Evolutionary conservation across 768 basidiomycete species (phyloP).

Genomic region (Antrodiella citrinella): DNA sequence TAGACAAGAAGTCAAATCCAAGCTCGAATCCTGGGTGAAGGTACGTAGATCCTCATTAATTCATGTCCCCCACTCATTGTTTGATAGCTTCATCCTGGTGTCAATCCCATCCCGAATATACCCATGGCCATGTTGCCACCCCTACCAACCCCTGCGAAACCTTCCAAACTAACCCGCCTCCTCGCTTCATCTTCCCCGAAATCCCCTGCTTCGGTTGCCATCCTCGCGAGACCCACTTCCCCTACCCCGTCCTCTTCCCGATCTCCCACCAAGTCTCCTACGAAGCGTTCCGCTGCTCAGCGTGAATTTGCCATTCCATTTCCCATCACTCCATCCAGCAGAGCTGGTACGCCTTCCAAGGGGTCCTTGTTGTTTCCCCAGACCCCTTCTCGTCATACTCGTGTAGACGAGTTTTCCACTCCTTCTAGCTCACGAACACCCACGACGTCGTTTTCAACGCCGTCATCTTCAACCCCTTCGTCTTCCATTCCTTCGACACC

Average conservation of each 20-base stretch:
- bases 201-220: slow-evolving; percentile 22
- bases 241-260: slow-evolving; percentile 24
- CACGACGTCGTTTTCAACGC: slow-evolving; percentile 21
- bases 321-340: slow-evolving; percentile 32
- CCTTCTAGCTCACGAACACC: neutral
- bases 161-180: slow-evolving; percentile 61
- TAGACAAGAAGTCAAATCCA: slow-evolving; percentile 46
- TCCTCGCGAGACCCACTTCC: slow-evolving; percentile 24
- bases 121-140: slow-evolving; percentile 62
- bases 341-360: slow-evolving; percentile 37
- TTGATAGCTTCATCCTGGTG: slow-evolving; percentile 43
- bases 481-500: slow-evolving; percentile 54
- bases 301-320: slow-evolving; percentile 43
- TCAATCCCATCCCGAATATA: slow-evolving; percentile 40
- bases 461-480: slow-evolving; percentile 30
- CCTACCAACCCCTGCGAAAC: slow-evolving; percentile 42
- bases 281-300: slow-evolving; percentile 27
- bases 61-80: slow-evolving; percentile 5
- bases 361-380: slow-evolving; percentile 47
- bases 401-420: slow-evolving; percentile 14
- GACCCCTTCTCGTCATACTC: slow-evolving; percentile 51
- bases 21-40: slow-evolving; percentile 57
- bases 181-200: slow-evolving; percentile 74
- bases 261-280: slow-evolving; percentile 25
- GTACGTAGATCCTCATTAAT: slow-evolving; percentile 27